These are phyloP conservation scores for Tetratostichococcus sp. DNA, from an alignment of 139 green algal genomes.

Conservation along the genomic window DNA sequence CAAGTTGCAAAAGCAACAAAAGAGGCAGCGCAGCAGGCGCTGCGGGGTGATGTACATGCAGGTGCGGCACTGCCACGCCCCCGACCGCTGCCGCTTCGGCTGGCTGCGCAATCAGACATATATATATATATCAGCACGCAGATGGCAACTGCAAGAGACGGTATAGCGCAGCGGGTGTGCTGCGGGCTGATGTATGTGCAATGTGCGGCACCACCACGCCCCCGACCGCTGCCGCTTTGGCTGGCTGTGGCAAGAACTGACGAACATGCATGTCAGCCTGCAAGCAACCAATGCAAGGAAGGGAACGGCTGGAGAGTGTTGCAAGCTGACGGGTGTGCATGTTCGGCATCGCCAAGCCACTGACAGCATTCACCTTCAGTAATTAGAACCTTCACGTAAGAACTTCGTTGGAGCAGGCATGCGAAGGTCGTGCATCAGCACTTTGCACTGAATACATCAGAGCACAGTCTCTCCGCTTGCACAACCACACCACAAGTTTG, in stretches of 20 bases:
- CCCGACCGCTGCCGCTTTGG: neutral
- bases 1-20: too few relatives aligned
- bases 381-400: too few relatives aligned
- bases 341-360: slow-evolving; percentile 1
- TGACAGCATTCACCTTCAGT: neutral
- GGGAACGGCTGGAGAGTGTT: slow-evolving; percentile 5
- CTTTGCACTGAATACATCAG: too few relatives aligned
- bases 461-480: too few relatives aligned
- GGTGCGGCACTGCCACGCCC: slow-evolving; percentile 1
- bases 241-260: neutral
- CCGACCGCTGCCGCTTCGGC: neutral
- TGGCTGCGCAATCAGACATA: neutral
- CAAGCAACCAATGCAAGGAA: too few relatives aligned
- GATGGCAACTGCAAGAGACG: too few relatives aligned
- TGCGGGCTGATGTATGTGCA: slow-evolving; percentile 18
- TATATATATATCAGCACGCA: too few relatives aligned
- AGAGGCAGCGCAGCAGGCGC: slow-evolving; percentile 13
- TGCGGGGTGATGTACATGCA: slow-evolving; percentile 17
- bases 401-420: too few relatives aligned
- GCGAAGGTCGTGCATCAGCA: too few relatives aligned
- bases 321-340: slow-evolving; percentile 16
- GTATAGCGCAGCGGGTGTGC: too few relatives aligned
- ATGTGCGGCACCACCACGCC: slow-evolving; percentile 1
- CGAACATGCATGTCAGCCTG: too few relatives aligned
- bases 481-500: too few relatives aligned